phyloP scores from a whole-genome alignment of 805 yeast species.

The Zygosaccharomyces rouxii region DNA sequence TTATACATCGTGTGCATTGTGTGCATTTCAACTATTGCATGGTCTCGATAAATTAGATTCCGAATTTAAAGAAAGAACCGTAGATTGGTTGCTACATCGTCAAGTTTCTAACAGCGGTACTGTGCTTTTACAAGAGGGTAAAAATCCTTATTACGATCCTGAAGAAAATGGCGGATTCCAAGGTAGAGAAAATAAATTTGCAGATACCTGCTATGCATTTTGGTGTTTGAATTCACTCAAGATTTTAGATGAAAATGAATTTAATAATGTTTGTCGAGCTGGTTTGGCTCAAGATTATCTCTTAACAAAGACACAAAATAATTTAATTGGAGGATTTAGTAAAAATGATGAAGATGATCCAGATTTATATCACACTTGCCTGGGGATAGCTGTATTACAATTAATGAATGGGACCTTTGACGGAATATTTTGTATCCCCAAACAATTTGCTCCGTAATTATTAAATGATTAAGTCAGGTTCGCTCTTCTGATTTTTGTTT shows the following conservation, averaged over 20 bases:
- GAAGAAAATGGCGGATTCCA: constrained; percentile 74
- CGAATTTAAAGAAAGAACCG: constrained; percentile 38
- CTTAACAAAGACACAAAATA: constrained; percentile 53
- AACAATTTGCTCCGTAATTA: constrained; percentile 1
- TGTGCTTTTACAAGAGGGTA: constrained; percentile 16
- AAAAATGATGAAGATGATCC: constrained; percentile 62
- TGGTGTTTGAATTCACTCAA: constrained; percentile 67
- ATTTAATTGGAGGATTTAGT: constrained; percentile 69
- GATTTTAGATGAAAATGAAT: constrained; percentile 23
- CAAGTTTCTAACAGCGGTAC: constrained; percentile 40
- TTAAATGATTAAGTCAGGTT: background rate
- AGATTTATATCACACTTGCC: constrained; percentile 64
- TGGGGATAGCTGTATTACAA: constrained; percentile 54
- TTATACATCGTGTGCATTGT: constrained; percentile 77
- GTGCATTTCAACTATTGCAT: constrained; percentile 46
- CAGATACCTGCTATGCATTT: constrained; percentile 85
- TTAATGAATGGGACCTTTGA: constrained; percentile 33
- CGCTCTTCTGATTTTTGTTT: background rate
- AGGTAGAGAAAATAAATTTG: constrained; percentile 79
- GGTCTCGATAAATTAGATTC: constrained; percentile 20
- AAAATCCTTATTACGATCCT: constrained; percentile 39
- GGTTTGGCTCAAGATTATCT: constrained; percentile 42
- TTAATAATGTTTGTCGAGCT: constrained; percentile 35
- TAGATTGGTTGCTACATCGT: constrained; percentile 59
- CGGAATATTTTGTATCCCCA: constrained; percentile 32